Conservation (phyloP, 2,329 filamentous ascomycete genomes). For the Zymoseptoria tritici region DNA sequence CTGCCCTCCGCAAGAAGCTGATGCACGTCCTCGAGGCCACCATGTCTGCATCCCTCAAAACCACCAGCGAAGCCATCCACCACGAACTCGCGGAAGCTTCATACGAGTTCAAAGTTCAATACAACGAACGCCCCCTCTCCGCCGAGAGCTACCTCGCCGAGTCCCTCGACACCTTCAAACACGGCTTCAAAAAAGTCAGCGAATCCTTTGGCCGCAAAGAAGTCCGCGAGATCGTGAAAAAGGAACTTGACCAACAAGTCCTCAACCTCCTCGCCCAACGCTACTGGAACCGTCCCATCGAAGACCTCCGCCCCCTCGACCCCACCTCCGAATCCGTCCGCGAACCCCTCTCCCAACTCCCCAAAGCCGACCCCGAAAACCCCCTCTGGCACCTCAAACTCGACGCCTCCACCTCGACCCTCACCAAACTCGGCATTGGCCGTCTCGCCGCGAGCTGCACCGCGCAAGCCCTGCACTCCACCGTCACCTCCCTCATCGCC, state of each 20-base stretch:
- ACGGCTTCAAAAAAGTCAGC: constrained; percentile 90
- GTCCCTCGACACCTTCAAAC: constrained; percentile 92
- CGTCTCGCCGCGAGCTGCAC: constrained; percentile 88
- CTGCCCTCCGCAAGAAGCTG: constrained; percentile 82
- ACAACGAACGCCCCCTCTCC: constrained; percentile 90
- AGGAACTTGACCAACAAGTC: constrained; percentile 88
- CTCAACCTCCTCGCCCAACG: constrained; percentile 84
- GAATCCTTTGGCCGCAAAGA: constrained; percentile 83
- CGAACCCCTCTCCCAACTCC: constrained; percentile 54
- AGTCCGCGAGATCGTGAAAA: constrained; percentile 82
- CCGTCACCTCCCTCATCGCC: constrained; percentile 70
- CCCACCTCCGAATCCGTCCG: constrained; percentile 19
- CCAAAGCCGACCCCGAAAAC: constrained; percentile 76
- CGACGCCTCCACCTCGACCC: constrained; percentile 78
- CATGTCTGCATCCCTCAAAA: constrained; percentile 87
- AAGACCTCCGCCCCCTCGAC: constrained; percentile 58
- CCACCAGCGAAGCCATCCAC: constrained; percentile 83
- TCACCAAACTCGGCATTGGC: constrained; percentile 92
- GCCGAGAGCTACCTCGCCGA: constrained; percentile 96
- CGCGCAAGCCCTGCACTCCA: constrained; percentile 74
- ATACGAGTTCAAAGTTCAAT: constrained; percentile 99
- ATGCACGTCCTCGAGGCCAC: constrained; percentile 96
- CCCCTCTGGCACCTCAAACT: constrained; percentile 91
- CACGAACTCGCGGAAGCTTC: constrained; percentile 94
- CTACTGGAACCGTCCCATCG: constrained; percentile 95